Conservation (phyloP, 805 yeast genomes). For the Starmerella davenportii region DNA sequence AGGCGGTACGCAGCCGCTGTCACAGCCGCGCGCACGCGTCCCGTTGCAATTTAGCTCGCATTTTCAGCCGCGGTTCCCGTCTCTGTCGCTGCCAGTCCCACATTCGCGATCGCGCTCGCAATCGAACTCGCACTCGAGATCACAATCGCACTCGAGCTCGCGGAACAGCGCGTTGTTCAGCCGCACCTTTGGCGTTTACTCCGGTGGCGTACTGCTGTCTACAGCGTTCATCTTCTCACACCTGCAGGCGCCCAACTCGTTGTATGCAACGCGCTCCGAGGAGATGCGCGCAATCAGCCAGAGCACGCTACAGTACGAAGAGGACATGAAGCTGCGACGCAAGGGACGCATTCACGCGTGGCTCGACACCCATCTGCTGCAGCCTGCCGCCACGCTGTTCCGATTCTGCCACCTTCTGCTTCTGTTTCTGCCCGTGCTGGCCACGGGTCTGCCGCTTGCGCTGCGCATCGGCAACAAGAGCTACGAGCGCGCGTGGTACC, state of each 20-base stretch:
- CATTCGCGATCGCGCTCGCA: not conserved
- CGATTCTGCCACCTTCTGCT: slow-evolving; percentile 52
- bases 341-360: not conserved
- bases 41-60: too few species aligned
- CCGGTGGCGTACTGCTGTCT: not conserved
- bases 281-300: not conserved
- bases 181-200: too few species aligned
- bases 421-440: slow-evolving; percentile 52
- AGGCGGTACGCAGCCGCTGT: too few species aligned
- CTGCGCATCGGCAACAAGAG: slow-evolving; percentile 30
- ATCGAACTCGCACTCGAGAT: not conserved
- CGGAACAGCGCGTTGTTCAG: too few species aligned
- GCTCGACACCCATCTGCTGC: slow-evolving; percentile 29
- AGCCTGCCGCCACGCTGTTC: slow-evolving; percentile 49
- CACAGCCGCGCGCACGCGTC: too few species aligned
- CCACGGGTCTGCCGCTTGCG: slow-evolving; percentile 39
- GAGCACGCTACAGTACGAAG: not conserved
- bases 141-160: too few species aligned
- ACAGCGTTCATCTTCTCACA: not conserved
- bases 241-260: not conserved
- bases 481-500: slow-evolving; percentile 44
- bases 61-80: too few species aligned
- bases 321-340: slow-evolving; percentile 3
- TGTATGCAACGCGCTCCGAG: not conserved
- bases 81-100: too few species aligned